These are phyloP conservation scores for Dendrothele bispora DNA, from an alignment of 768 basidiomycete species.

Conservation along the genomic window DNA sequence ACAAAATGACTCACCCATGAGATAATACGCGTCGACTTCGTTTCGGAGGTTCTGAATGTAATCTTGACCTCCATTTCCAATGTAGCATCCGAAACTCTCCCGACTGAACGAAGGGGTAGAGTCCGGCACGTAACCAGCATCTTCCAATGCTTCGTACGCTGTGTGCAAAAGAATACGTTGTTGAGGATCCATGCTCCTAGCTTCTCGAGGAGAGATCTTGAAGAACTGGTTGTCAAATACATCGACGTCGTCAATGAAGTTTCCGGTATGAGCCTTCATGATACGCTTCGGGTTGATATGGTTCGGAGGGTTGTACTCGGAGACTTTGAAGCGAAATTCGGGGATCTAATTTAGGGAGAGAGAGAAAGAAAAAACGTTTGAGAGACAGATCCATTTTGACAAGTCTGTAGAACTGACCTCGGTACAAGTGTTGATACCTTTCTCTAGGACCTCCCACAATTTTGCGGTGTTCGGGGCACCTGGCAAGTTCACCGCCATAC, in stretches of 20 bases:
- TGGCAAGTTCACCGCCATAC: slow-evolving; percentile 66
- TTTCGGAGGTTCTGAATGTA: slow-evolving; percentile 63
- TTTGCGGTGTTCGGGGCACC: slow-evolving; percentile 46
- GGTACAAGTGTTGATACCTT: slow-evolving; percentile 54
- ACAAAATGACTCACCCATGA: slow-evolving; percentile 45
- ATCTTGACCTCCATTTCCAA: slow-evolving; percentile 68
- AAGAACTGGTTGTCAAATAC: slow-evolving; percentile 73
- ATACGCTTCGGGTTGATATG: slow-evolving; percentile 31
- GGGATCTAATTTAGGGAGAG: slow-evolving; percentile 51
- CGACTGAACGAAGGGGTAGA: slow-evolving; percentile 50
- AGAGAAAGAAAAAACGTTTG: neutral
- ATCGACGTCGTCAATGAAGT: slow-evolving; percentile 59
- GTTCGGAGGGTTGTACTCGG: slow-evolving; percentile 29
- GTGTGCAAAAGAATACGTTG: slow-evolving; percentile 68
- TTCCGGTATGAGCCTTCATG: slow-evolving; percentile 56
- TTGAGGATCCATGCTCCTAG: slow-evolving; percentile 75
- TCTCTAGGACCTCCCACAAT: slow-evolving; percentile 61
- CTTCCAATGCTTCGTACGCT: slow-evolving; percentile 67
- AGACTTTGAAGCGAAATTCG: slow-evolving; percentile 49
- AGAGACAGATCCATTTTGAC: neutral
- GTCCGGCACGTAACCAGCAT: slow-evolving; percentile 66
- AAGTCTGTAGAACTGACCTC: slow-evolving; percentile 39
- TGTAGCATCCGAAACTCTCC: slow-evolving; percentile 59
- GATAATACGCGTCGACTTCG: slow-evolving; percentile 70
- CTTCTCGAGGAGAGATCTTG: slow-evolving; percentile 71